phyloP scores from a whole-genome alignment of 257 asterid genomes.

The Capsicum chinense region DNA sequence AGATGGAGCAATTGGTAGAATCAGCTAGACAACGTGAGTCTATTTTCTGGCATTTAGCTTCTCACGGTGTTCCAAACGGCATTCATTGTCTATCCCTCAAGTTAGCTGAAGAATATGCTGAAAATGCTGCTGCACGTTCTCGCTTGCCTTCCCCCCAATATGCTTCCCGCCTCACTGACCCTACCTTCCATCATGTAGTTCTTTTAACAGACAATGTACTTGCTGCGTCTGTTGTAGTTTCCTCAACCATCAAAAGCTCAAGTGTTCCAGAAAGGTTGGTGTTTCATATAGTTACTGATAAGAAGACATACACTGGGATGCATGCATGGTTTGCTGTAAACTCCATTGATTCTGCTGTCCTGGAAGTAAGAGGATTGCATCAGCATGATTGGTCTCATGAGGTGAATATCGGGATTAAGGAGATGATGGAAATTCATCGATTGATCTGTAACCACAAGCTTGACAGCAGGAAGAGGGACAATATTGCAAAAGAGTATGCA shows the following conservation, averaged over 20 bases:
- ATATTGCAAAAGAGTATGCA: conserved; percentile 44
- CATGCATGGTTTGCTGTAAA: conserved; percentile 90
- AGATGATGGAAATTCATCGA: conserved; percentile 77
- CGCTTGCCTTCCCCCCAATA: conserved; percentile 73
- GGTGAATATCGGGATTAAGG: conserved; percentile 63
- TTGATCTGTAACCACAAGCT: conserved; percentile 60
- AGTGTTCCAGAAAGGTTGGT: conserved; percentile 58
- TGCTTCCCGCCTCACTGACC: conserved; percentile 60
- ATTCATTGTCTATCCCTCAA: conserved; percentile 76
- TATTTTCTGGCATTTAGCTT: conserved; percentile 79
- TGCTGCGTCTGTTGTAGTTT: conserved; percentile 86
- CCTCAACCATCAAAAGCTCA: conserved; percentile 65
- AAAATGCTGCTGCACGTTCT: conserved; percentile 76
- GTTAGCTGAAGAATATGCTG: conserved; percentile 79
- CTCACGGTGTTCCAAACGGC: conserved; percentile 75
- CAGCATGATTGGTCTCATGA: conserved; percentile 83
- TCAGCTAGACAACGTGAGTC: conserved; percentile 67
- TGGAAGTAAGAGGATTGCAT: conserved; percentile 90
- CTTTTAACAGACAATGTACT: conserved; percentile 86
- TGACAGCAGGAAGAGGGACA: conserved; percentile 49
- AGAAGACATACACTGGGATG: conserved; percentile 81
- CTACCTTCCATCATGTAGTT: conserved; percentile 69
- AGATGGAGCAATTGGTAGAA: conserved; percentile 67
- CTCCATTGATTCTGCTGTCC: conserved; percentile 57
- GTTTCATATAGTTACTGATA: conserved; percentile 84